phyloP scores from a whole-genome alignment of 805 yeast species.

The Myxozyma mucilagina region DNA sequence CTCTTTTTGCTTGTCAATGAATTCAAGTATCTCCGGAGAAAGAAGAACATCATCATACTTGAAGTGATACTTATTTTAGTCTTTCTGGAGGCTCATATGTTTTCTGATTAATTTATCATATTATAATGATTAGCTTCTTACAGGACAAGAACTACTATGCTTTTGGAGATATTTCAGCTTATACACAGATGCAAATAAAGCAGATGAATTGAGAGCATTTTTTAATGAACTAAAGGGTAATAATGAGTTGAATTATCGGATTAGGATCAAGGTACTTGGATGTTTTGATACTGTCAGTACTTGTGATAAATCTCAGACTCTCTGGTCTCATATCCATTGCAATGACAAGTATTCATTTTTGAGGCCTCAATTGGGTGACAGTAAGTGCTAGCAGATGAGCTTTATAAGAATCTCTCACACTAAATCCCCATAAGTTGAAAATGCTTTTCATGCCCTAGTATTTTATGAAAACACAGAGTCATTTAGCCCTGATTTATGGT shows the following conservation, averaged over 20 bases:
- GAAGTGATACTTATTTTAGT: no score
- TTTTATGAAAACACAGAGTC: conserved; percentile 19
- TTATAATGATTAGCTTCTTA: conserved; percentile 16
- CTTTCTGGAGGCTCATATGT: conserved; percentile 28
- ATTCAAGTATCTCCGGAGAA: no score
- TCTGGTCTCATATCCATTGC: not conserved
- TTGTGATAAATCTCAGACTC: conserved; percentile 15
- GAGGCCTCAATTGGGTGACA: not conserved
- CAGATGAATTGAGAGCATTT: not conserved
- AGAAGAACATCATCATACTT: no score
- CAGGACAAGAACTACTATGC: conserved; percentile 16
- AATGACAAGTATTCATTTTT: conserved; percentile 6
- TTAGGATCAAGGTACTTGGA: conserved; percentile 14
- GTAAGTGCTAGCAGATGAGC: not conserved
- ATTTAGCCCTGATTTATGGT: conserved; percentile 24
- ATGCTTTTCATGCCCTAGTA: conserved; percentile 28
- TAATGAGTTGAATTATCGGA: not conserved
- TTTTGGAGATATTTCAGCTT: conserved; percentile 10
- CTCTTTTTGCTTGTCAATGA: no score
- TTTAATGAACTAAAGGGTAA: not conserved
- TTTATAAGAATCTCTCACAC: not conserved
- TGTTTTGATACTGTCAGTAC: conserved; percentile 32
- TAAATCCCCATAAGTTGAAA: conserved; percentile 8
- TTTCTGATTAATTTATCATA: conserved; percentile 14
- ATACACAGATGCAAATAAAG: not conserved